Evolutionary conservation across 2,329 filamentous ascomycete species (phyloP).

Genomic region (Cytospora leucostoma): DNA sequence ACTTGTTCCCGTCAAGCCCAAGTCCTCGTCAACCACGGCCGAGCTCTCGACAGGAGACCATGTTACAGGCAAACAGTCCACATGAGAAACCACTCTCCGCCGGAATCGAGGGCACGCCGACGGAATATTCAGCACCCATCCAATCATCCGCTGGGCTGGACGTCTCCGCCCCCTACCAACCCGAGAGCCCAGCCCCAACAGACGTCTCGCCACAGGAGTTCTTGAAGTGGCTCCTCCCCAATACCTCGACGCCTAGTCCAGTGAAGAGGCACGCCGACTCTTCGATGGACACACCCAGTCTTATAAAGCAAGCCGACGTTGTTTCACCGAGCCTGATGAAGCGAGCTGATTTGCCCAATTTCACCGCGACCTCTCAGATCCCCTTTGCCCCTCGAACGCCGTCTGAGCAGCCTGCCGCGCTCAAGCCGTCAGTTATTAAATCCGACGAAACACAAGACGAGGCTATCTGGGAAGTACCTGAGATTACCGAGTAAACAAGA

Average conservation of each 20-base stretch:
- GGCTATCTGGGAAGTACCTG: constrained; percentile 39
- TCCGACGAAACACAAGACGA: constrained; percentile 24
- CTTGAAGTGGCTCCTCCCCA: constrained; percentile 56
- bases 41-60: constrained; percentile 18
- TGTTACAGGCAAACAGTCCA: constrained; percentile 16
- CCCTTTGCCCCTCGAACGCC: constrained; percentile 45
- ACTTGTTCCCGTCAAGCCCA: constrained; percentile 24
- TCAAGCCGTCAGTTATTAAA: constrained; percentile 14
- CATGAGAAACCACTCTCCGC: constrained; percentile 8
- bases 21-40: constrained; percentile 1
- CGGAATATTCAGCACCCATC: neutral
- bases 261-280: neutral
- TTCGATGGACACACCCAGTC: neutral
- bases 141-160: constrained; percentile 35
- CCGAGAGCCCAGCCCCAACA: constrained; percentile 51
- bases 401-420: neutral
- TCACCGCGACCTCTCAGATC: constrained; percentile 48
- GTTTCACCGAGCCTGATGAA: constrained; percentile 42
- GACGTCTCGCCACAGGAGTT: constrained; percentile 42
- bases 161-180: constrained; percentile 57
- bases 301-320: constrained; percentile 26
- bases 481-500: constrained; percentile 35
- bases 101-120: constrained; percentile 4
- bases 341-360: constrained; percentile 41
- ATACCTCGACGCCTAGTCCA: constrained; percentile 39